phyloP scores from a whole-genome alignment of 257 asterid species.

The Penstemon davidsonii region DNA sequence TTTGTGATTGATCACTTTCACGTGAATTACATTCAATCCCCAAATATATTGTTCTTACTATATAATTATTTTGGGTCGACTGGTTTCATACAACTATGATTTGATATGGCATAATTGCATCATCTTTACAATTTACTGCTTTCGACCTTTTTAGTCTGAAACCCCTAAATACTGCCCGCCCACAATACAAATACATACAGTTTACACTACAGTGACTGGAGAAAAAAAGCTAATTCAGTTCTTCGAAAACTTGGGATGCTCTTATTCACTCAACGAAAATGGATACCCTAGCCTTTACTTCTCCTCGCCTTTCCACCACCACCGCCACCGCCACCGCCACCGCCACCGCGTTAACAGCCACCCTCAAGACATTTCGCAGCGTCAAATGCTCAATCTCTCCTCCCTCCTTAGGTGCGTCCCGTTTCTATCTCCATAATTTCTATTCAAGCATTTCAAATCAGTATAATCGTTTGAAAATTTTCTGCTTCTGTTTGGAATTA shows the following conservation, averaged over 20 bases:
- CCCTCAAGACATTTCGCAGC: conserved; percentile 33
- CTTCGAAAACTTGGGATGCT: conserved; percentile 12
- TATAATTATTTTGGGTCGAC: no score
- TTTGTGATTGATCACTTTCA: no score
- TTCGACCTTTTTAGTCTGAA: no score
- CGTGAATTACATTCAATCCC: no score
- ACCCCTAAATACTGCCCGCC: no score
- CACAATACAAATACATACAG: no score
- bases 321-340: conserved; percentile 25
- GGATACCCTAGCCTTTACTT: conserved; percentile 55
- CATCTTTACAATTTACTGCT: no score
- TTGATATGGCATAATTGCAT: no score
- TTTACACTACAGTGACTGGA: not conserved
- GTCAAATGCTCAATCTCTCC: conserved; percentile 56
- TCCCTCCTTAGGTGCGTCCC: conserved; percentile 47
- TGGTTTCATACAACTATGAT: no score
- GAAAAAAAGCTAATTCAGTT: not conserved
- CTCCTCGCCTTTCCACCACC: conserved; percentile 31
- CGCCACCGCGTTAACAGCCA: conserved; percentile 29
- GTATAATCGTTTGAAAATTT: not conserved
- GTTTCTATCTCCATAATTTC: not conserved
- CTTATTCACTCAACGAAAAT: conserved; percentile 22
- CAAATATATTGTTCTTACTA: no score
- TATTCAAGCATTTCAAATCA: not conserved
- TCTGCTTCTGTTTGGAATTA: not conserved